These are phyloP conservation scores for Rhizopus stolonifer DNA, from an alignment of 371 early-diverging fungal genomes.

Conservation along the genomic window DNA sequence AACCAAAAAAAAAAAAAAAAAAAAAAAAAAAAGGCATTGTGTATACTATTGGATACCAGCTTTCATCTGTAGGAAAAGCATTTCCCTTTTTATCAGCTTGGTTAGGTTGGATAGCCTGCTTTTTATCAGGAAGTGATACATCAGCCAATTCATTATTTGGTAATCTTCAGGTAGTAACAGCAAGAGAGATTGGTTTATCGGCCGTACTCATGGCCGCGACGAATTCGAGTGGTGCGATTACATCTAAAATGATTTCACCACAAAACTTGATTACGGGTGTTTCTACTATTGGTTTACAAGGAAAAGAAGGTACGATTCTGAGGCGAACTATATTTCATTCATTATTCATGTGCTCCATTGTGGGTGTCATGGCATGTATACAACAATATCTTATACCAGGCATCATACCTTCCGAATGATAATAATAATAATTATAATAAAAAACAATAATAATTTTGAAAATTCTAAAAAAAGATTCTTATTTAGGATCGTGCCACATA, in stretches of 20 bases:
- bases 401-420: slow-evolving; percentile 15
- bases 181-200: slow-evolving; percentile 40
- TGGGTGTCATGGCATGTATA: slow-evolving; percentile 34
- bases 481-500: too few species aligned
- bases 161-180: slow-evolving; percentile 44
- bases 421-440: too few species aligned
- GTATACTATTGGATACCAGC: slow-evolving; percentile 40
- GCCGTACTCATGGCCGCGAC: slow-evolving; percentile 42
- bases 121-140: slow-evolving; percentile 48
- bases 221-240: slow-evolving; percentile 39
- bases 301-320: slow-evolving; percentile 36
- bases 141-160: slow-evolving; percentile 43
- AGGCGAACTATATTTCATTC: slow-evolving; percentile 40
- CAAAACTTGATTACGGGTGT: slow-evolving; percentile 47
- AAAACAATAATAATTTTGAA: too few species aligned
- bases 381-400: slow-evolving; percentile 26
- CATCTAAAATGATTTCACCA: slow-evolving; percentile 45
- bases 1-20: not conserved
- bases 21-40: slow-evolving; percentile 31
- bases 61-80: slow-evolving; percentile 37
- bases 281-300: slow-evolving; percentile 43
- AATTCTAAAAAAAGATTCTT: too few species aligned
- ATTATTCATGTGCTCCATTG: slow-evolving; percentile 28
- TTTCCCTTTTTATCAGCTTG: slow-evolving; percentile 49
- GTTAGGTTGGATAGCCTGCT: slow-evolving; percentile 46